Conservation (phyloP, 2,329 filamentous ascomycete genomes). For the Cyanodermella asteris region DNA sequence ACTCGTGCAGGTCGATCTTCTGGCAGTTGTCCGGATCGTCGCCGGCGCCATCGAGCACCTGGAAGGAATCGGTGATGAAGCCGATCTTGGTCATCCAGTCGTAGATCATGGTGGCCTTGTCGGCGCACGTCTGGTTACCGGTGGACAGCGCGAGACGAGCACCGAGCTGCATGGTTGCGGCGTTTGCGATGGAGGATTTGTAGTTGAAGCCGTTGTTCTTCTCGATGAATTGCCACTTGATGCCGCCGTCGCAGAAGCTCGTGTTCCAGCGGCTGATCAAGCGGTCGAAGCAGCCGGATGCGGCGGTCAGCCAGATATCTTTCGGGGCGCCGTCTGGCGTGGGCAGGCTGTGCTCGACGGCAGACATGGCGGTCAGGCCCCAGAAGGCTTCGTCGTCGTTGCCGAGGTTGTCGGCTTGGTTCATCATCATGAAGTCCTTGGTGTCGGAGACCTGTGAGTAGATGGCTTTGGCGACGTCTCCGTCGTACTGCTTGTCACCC, state of each 20-base stretch:
- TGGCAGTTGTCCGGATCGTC: conserved; percentile 25
- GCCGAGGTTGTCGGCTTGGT: conserved; percentile 11
- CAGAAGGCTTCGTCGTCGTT: background rate
- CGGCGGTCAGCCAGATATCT: conserved; percentile 50
- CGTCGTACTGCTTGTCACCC: conserved; percentile 41
- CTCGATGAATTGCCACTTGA: conserved; percentile 59
- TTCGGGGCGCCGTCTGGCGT: conserved; percentile 17
- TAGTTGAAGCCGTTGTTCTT: conserved; percentile 29
- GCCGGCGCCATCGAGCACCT: conserved; percentile 27
- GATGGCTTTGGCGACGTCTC: conserved; percentile 38
- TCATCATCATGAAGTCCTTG: conserved; percentile 48
- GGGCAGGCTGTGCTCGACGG: conserved; percentile 16
- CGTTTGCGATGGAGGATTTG: conserved; percentile 31
- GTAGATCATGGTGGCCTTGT: conserved; percentile 16
- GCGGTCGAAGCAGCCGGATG: conserved; percentile 56
- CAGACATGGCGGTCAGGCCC: conserved; percentile 16
- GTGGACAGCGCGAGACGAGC: conserved; percentile 19
- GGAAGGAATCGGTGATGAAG: conserved; percentile 18
- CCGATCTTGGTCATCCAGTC: conserved; percentile 20
- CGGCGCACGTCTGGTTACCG: conserved; percentile 17
- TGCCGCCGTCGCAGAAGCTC: conserved; percentile 42
- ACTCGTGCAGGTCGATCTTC: conserved; percentile 23
- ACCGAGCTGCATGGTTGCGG: conserved; percentile 28
- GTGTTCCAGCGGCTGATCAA: conserved; percentile 48
- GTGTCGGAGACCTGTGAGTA: conserved; percentile 45